A percentile compares a stretch with the other conserved stretches of the same genome.
These are phyloP conservation scores for Fomitopsis serialis DNA, from an alignment of 768 basidiomycete species.

Conservation along the genomic window DNA sequence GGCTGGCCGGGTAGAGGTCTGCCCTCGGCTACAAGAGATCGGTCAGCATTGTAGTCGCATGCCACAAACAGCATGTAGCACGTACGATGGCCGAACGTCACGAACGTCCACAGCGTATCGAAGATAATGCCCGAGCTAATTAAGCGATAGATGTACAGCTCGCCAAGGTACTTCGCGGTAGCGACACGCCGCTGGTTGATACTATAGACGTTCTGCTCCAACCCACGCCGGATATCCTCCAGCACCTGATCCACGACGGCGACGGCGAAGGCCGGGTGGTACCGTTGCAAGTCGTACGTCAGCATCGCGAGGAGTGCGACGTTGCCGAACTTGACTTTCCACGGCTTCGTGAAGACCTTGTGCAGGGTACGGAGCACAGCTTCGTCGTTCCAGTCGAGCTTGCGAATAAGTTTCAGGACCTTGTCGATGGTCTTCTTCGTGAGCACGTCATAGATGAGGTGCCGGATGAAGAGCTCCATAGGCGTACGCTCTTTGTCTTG, in stretches of 20 bases:
- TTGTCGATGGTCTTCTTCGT: conserved; percentile 94
- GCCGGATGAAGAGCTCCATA: conserved; percentile 91
- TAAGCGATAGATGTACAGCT: conserved; percentile 94
- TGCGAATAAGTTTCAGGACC: conserved; percentile 87
- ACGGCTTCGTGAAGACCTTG: conserved; percentile 94
- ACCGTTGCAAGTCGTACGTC: conserved; percentile 90
- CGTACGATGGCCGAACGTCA: conserved; percentile 95
- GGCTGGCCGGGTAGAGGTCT: conserved; percentile 76
- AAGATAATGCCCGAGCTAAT: conserved; percentile 87
- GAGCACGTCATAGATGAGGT: conserved; percentile 91
- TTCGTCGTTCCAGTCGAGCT: conserved; percentile 91
- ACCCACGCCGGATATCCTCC: conserved; percentile 84
- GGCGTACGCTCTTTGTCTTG: conserved; percentile 81
- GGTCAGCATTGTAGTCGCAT: conserved; percentile 5
- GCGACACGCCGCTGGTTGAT: conserved; percentile 92
- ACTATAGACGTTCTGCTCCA: conserved; percentile 94
- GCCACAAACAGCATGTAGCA: conserved; percentile 10
- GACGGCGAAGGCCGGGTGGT: conserved; percentile 85
- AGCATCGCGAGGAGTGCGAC: conserved; percentile 89
- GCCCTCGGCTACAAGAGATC: conserved; percentile 62
- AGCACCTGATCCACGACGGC: conserved; percentile 91
- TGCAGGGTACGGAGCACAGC: conserved; percentile 57
- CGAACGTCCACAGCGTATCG: conserved; percentile 89
- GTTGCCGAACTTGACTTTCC: conserved; percentile 94
- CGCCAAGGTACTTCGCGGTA: conserved; percentile 91